Base-by-base conservation (phyloP, 1,284 basidiomycete species). In the Trichosporon faecale region DNA sequence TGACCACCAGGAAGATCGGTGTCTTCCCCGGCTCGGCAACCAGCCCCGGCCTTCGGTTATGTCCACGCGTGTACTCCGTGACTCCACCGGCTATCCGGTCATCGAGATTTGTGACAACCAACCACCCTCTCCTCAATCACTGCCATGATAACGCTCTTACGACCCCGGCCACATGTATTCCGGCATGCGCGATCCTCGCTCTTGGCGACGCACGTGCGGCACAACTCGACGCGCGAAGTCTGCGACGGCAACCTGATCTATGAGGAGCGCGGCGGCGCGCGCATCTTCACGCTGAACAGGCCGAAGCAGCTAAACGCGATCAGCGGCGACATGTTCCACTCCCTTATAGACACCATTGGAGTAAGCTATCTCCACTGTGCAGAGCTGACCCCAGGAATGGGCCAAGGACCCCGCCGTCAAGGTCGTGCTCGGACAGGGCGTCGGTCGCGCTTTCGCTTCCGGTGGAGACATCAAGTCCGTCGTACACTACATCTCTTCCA, bases 301-400 rank as follows among this genome's bases (percentile, higher is more conserved):
- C 89, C 92, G 1, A 84, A 84, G 73, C 93, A 93, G 80, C 86
- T 94, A 49, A 99, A 99, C 85, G 90, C 94, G 1, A 86, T 99
- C 67, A 89, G 94, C 80, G 85, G 87, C 64, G 85, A 88, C 40
- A 98, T 98, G 94, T 88, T 98, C 64, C 81, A 88, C 40, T 78
- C 89, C 6, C 86, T 99, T 35, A 85, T 88, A 37, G 86, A 88
- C 9, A 89, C 27, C 60, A 68, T 21, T 60, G 66, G 49, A 46
- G 70, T 68, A 21, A 23, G 27, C 37, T 23, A 8, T 9, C 21
- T 0, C 18, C 11, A 8, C 69, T 25, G n/a, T 25, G 11, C 25
- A 2, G 3, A 29, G 52, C 52, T 91, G 78, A 88, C 96, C 49
- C 88, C 93, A 86, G 93, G 61, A 46, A 71, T 74, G 74, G 72